These are phyloP conservation scores for Annulohypoxylon stygium DNA, from an alignment of 495 filamentous ascomycete genomes.

Conservation along the genomic window DNA sequence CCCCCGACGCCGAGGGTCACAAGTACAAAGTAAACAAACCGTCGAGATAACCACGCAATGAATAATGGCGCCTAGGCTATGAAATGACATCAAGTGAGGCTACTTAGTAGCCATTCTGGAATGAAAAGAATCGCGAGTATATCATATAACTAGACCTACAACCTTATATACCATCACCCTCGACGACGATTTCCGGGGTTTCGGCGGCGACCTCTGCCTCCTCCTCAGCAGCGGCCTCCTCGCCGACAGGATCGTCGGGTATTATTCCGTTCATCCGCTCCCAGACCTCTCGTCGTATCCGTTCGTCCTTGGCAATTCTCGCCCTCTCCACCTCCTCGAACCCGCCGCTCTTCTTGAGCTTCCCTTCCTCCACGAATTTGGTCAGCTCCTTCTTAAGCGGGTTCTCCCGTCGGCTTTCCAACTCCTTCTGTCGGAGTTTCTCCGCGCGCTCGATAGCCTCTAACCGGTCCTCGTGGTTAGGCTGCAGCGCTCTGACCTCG, in stretches of 20 bases:
- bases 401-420: constrained; percentile 80
- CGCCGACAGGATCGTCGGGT: constrained; percentile 32
- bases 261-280: constrained; percentile 44
- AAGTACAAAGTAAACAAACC: constrained; percentile 11
- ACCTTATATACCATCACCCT: constrained; percentile 38
- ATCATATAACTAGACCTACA: constrained; percentile 15
- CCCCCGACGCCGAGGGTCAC: constrained; percentile 25
- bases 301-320: constrained; percentile 87
- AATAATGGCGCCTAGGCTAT: constrained; percentile 27
- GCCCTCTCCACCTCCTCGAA: constrained; percentile 93
- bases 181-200: constrained; percentile 1
- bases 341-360: constrained; percentile 94
- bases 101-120: not conserved
- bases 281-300: constrained; percentile 83
- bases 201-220: constrained; percentile 11
- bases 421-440: constrained; percentile 85
- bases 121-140: constrained; percentile 18
- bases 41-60: not conserved
- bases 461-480: constrained; percentile 91
- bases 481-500: constrained; percentile 93
- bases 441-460: constrained; percentile 97
- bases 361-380: constrained; percentile 89
- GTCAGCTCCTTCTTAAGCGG: constrained; percentile 91
- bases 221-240: constrained; percentile 10
- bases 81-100: constrained; percentile 17